Conservation (phyloP, 164 flowering plant genomes). For the Euptelea pleiosperma region DNA sequence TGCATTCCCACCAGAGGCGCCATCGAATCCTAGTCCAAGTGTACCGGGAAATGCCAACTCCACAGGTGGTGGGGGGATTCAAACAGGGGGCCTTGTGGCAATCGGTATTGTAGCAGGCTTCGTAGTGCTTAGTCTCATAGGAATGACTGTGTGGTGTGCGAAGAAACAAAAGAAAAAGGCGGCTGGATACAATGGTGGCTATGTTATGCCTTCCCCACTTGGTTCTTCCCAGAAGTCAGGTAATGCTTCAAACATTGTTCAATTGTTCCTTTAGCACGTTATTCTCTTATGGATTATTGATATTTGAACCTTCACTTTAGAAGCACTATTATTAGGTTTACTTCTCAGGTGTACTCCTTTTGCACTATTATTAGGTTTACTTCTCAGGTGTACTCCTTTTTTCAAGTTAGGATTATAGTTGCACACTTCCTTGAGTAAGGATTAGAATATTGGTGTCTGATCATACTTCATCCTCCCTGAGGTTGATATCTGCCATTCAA, state of each 20-base stretch:
- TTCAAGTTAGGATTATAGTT: no score
- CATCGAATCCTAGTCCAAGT: conserved; percentile 5
- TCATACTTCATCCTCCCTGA: no score
- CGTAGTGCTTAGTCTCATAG: conserved; percentile 38
- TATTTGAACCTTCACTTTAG: no score
- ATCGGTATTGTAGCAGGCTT: conserved; percentile 29
- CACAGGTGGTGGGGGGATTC: conserved; percentile 24
- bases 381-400: no score
- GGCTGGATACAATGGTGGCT: conserved; percentile 30
- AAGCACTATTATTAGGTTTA: no score
- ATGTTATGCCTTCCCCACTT: conserved; percentile 38
- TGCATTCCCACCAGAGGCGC: background rate
- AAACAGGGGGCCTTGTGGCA: conserved; percentile 26
- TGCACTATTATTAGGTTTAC: no score
- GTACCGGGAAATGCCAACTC: conserved; percentile 19
- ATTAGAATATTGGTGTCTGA: no score
- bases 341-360: no score
- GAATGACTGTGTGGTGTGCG: conserved; percentile 27
- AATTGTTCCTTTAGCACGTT: no score
- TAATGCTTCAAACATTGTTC: conserved; percentile 19
- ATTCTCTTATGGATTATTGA: no score
- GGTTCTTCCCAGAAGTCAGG: conserved; percentile 50
- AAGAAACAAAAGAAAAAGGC: conserved; percentile 39
- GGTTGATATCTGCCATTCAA: no score
- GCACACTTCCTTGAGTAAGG: no score